phyloP scores from a whole-genome alignment of 805 yeast genomes.

The Starmerella riodocensis region DNA sequence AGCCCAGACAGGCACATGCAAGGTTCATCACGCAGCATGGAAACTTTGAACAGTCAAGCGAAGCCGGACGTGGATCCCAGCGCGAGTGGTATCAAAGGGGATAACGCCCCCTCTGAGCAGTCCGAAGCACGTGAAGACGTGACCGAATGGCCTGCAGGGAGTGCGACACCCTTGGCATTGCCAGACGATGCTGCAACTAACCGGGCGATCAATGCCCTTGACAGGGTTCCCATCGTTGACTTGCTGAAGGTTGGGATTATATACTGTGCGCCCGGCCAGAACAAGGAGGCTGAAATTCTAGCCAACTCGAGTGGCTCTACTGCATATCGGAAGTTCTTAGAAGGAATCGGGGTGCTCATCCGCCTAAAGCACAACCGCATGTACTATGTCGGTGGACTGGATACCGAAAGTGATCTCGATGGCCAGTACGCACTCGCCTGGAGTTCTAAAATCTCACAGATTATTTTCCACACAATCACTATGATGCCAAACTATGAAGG shows the following conservation, averaged over 20 bases:
- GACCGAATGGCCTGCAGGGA: neutral
- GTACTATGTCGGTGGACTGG: slow-evolving; percentile 67
- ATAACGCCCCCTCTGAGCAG: neutral
- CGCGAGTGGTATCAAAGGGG: neutral
- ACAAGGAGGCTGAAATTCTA: slow-evolving; percentile 48
- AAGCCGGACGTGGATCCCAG: neutral
- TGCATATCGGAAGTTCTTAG: slow-evolving; percentile 47
- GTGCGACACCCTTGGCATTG: slow-evolving; percentile 29
- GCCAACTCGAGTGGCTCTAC: slow-evolving; percentile 50
- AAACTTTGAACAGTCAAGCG: neutral
- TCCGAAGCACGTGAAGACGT: neutral
- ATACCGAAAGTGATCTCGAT: slow-evolving; percentile 52
- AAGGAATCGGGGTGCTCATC: slow-evolving; percentile 47
- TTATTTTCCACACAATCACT: slow-evolving; percentile 68
- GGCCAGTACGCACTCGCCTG: slow-evolving; percentile 66
- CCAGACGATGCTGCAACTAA: slow-evolving; percentile 36
- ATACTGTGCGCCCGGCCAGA: slow-evolving; percentile 59
- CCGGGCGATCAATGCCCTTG: slow-evolving; percentile 51
- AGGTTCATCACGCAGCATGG: too few relatives aligned
- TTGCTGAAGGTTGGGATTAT: slow-evolving; percentile 68
- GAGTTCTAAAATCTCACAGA: slow-evolving; percentile 56
- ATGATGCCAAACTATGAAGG: slow-evolving; percentile 51
- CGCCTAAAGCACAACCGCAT: slow-evolving; percentile 41
- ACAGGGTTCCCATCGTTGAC: slow-evolving; percentile 63
- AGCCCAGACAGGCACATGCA: neutral